Evolutionary conservation across 2,329 filamentous ascomycete genomes (phyloP).

Genomic region (Aureobasidium sp.): DNA sequence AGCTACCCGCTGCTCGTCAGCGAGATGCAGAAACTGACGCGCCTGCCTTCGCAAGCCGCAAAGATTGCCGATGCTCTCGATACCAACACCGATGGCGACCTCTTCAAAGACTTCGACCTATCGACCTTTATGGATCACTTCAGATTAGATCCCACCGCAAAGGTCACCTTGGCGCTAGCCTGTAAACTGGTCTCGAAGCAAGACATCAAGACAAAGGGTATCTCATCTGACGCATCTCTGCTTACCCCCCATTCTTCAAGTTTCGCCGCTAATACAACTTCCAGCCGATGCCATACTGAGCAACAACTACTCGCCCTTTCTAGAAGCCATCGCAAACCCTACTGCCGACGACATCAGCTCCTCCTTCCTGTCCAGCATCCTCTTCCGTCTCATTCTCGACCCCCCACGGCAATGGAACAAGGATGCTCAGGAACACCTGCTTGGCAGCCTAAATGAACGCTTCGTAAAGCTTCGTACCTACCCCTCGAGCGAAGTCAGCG

Average conservation of each 20-base stretch:
- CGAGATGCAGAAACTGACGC: conserved; percentile 80
- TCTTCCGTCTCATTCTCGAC: conserved; percentile 81
- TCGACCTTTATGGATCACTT: conserved; percentile 94
- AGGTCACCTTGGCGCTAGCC: conserved; percentile 78
- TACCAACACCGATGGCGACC: conserved; percentile 71
- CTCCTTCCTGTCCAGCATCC: conserved; percentile 67
- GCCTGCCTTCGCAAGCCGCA: conserved; percentile 72
- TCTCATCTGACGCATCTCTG: conserved; percentile 11
- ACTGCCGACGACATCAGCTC: conserved; percentile 56
- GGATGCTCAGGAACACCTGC: conserved; percentile 61
- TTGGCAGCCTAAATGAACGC: conserved; percentile 58
- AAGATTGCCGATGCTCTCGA: conserved; percentile 94
- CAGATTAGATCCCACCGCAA: conserved; percentile 80
- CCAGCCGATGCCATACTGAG: conserved; percentile 84
- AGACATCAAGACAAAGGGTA: conserved; percentile 87
- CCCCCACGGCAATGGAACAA: conserved; percentile 82
- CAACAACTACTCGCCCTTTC: conserved; percentile 68
- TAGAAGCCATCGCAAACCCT: conserved; percentile 65
- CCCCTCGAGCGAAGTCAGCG: conserved; percentile 64
- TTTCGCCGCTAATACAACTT: background rate
- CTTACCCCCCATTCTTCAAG: background rate
- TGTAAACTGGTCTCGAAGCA: conserved; percentile 76
- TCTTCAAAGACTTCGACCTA: conserved; percentile 95
- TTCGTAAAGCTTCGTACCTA: conserved; percentile 58
- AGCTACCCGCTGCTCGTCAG: conserved; percentile 76